Conservation (phyloP, 164 flowering plant species). For the Nymphaea thermarum region DNA sequence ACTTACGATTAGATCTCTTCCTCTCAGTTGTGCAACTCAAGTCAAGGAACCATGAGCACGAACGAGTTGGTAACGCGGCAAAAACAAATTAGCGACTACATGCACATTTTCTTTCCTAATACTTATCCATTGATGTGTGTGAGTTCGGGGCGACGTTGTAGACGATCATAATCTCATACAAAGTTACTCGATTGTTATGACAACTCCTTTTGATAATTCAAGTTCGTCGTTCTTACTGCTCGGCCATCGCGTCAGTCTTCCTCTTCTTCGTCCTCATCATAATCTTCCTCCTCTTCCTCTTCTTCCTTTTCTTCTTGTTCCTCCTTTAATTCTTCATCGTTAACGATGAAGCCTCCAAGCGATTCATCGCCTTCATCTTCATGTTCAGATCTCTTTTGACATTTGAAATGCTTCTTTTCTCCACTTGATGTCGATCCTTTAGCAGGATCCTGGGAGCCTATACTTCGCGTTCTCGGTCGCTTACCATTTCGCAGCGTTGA, state of each 20-base stretch:
- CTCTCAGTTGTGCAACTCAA: no score
- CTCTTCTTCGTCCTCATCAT: slow-evolving; percentile 24
- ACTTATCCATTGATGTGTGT: no score
- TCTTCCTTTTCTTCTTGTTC: slow-evolving; percentile 24
- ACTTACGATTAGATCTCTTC: no score
- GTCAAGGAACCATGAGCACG: no score
- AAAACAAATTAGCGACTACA: no score
- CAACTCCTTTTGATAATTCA: no score
- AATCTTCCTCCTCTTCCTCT: slow-evolving; percentile 38
- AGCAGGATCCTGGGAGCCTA: slow-evolving; percentile 20
- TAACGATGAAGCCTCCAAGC: slow-evolving; percentile 73
- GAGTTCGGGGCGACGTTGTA: no score
- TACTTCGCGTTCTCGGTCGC: slow-evolving; percentile 26
- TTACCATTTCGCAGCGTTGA: slow-evolving; percentile 23
- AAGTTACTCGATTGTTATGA: no score
- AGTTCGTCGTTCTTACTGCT: no score
- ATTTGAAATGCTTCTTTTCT: slow-evolving; percentile 3
- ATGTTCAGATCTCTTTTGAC: slow-evolving; percentile 6
- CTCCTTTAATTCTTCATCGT: slow-evolving; percentile 28
- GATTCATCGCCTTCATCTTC: slow-evolving; percentile 40
- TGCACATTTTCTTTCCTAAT: no score
- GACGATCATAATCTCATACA: no score
- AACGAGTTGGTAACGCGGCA: no score
- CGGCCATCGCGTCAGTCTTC: not conserved
- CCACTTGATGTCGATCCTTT: not conserved